Evolutionary conservation across 768 basidiomycete species (phyloP).

Genomic region (Flagelloscypha sp.): DNA sequence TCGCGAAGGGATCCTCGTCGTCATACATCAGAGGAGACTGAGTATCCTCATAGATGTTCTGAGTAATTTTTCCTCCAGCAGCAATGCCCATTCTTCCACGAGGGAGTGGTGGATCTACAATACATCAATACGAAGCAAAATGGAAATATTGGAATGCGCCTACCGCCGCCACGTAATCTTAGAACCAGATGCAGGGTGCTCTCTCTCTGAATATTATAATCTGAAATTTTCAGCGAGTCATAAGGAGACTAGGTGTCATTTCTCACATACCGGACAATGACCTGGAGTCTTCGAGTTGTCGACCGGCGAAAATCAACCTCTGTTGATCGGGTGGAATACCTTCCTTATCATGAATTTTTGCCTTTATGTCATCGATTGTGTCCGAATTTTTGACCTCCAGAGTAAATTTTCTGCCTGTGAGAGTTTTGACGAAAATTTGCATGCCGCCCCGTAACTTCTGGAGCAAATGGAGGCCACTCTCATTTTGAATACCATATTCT

Average conservation of each 20-base stretch:
- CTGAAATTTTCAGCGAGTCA: slow-evolving; percentile 41
- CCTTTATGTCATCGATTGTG: slow-evolving; percentile 41
- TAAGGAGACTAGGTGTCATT: slow-evolving; percentile 58
- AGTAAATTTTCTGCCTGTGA: slow-evolving; percentile 45
- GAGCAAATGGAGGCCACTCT: slow-evolving; percentile 27
- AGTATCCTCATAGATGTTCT: neutral
- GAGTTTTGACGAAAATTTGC: slow-evolving; percentile 45
- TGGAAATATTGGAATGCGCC: no score
- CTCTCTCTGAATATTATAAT: slow-evolving; percentile 6
- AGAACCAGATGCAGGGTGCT: slow-evolving; percentile 4
- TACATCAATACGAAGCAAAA: no score
- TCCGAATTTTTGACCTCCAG: slow-evolving; percentile 39
- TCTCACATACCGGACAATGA: slow-evolving; percentile 51
- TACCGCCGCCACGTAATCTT: slow-evolving; percentile 5
- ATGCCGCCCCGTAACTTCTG: slow-evolving; percentile 32
- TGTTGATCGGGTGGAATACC: slow-evolving; percentile 41
- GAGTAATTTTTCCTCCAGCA: neutral
- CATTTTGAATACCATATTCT: no score
- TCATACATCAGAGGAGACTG: neutral
- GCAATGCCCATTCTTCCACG: neutral
- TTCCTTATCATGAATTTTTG: slow-evolving; percentile 42
- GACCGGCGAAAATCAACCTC: slow-evolving; percentile 37
- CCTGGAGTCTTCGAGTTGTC: slow-evolving; percentile 42
- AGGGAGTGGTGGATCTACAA: no score
- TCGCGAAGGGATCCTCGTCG: neutral